Percentiles rank a stretch among this genome's conserved stretches.
phyloP scores from a whole-genome alignment of 2,329 filamentous ascomycete species.

The Epichloe brachyelytri region DNA sequence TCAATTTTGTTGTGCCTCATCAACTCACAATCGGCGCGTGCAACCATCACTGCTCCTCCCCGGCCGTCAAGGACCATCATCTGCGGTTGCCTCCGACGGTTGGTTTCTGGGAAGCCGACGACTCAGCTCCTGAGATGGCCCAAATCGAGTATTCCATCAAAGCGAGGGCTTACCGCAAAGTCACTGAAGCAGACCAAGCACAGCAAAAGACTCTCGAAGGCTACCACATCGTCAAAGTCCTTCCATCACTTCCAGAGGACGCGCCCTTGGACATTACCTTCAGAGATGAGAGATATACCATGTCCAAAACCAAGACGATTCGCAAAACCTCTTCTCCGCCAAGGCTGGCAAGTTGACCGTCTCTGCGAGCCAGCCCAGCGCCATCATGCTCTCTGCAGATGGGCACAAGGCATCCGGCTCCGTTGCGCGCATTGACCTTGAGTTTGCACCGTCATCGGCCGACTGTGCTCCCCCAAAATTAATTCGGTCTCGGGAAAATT shows the following conservation, averaged over 20 bases:
- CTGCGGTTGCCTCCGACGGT: slow-evolving; percentile 40
- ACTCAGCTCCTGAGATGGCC: slow-evolving; percentile 42
- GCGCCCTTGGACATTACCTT: slow-evolving; percentile 36
- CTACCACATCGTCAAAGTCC: slow-evolving; percentile 35
- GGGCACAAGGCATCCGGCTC: slow-evolving; percentile 30
- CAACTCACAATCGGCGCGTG: slow-evolving; percentile 45
- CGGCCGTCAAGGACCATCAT: slow-evolving; percentile 38
- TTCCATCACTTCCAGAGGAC: slow-evolving; percentile 36
- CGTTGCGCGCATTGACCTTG: slow-evolving; percentile 30
- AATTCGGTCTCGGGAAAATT: slow-evolving; percentile 36
- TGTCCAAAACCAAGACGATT: slow-evolving; percentile 38
- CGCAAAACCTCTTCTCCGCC: slow-evolving; percentile 38
- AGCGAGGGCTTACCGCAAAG: slow-evolving; percentile 26
- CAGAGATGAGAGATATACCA: slow-evolving; percentile 35
- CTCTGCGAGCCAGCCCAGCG: slow-evolving; percentile 31
- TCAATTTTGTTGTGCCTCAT: slow-evolving; percentile 46
- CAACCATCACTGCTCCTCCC: slow-evolving; percentile 32
- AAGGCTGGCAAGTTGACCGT: slow-evolving; percentile 38
- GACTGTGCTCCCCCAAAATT: slow-evolving; percentile 35
- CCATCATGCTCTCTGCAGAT: slow-evolving; percentile 38
- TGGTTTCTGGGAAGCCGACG: slow-evolving; percentile 39
- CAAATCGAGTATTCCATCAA: slow-evolving; percentile 39
- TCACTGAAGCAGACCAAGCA: neutral
- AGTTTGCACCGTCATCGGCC: slow-evolving; percentile 31
- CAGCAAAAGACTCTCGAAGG: slow-evolving; percentile 26